Evolutionary conservation across 345 rosid species (phyloP).

Genomic region (Populus euphratica): DNA sequence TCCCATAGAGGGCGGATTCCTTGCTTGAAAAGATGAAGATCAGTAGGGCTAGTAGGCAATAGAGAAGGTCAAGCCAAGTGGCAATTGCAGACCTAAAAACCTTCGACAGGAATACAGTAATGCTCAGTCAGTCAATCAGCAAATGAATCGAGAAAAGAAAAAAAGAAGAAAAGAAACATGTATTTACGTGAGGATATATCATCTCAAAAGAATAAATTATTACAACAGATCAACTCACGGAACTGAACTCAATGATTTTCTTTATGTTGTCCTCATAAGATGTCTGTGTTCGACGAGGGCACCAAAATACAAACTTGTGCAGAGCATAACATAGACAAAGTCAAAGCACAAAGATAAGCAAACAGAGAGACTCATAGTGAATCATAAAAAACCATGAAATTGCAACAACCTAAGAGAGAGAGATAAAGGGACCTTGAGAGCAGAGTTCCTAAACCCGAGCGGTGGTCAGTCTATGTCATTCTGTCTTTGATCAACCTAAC

Average conservation of each 20-base stretch:
- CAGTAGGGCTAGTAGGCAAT: constrained; percentile 82
- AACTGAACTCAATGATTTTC: constrained; percentile 84
- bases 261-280: constrained; percentile 93
- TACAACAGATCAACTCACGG: constrained; percentile 47
- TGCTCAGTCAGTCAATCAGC: neutral
- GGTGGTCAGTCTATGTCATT: no score
- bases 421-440: constrained; percentile 47
- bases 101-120: constrained; percentile 58
- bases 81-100: constrained; percentile 86
- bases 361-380: neutral
- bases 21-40: constrained; percentile 90
- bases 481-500: no score
- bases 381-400: neutral
- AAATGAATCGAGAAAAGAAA: no score
- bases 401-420: neutral
- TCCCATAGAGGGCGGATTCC: constrained; percentile 94
- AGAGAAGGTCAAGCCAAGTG: constrained; percentile 85
- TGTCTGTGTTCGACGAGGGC: constrained; percentile 79
- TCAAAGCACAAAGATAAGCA: constrained; percentile 9
- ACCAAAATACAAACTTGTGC: constrained; percentile 92
- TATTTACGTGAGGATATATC: neutral
- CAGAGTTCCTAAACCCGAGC: no score
- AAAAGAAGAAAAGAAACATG: neutral
- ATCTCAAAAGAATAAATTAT: no score
- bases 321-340: constrained; percentile 30